phyloP scores from a whole-genome alignment of 2,329 filamentous ascomycete species.

The Penicillium capsulatum region DNA sequence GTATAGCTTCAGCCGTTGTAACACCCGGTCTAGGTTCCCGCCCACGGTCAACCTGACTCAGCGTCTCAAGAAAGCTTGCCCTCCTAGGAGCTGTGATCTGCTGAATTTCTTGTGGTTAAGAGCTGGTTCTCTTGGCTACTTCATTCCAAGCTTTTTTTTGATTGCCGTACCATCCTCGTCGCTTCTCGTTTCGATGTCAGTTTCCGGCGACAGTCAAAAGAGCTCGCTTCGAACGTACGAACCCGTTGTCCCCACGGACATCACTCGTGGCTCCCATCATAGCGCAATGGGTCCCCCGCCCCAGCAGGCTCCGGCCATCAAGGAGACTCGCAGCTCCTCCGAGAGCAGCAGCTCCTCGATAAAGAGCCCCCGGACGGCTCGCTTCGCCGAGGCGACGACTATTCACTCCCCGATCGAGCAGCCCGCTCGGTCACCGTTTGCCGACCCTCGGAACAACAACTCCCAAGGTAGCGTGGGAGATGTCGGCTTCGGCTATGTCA shows the following conservation, averaged over 20 bases:
- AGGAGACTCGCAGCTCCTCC: conserved; percentile 27
- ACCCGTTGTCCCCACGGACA: conserved; percentile 39
- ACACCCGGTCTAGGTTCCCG: conserved; percentile 10
- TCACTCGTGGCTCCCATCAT: conserved; percentile 33
- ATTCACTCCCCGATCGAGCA: conserved; percentile 59
- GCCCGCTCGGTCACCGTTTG: conserved; percentile 47
- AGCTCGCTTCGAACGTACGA: conserved; percentile 31
- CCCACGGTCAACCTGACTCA: conserved; percentile 12
- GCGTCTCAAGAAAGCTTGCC: conserved; percentile 2
- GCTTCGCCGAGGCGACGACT: conserved; percentile 63
- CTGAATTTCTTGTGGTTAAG: conserved; percentile 20
- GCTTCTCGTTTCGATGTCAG: conserved; percentile 22
- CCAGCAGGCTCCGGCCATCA: conserved; percentile 21
- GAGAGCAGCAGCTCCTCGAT: conserved; percentile 35
- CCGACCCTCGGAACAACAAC: conserved; percentile 49
- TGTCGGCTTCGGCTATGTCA: conserved; percentile 89
- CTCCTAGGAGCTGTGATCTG: background rate
- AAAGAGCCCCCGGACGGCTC: conserved; percentile 55
- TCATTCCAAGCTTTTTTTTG: too few relatives aligned
- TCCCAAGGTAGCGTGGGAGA: conserved; percentile 61
- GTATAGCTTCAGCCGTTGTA: conserved; percentile 19
- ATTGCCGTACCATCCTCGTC: conserved; percentile 1
- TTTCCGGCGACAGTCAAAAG: conserved; percentile 22
- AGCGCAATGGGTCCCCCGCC: conserved; percentile 28
- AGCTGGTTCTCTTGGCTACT: conserved; percentile 36